Conservation (phyloP, 202 grass and related monocot species). For the Carex arenaria region DNA sequence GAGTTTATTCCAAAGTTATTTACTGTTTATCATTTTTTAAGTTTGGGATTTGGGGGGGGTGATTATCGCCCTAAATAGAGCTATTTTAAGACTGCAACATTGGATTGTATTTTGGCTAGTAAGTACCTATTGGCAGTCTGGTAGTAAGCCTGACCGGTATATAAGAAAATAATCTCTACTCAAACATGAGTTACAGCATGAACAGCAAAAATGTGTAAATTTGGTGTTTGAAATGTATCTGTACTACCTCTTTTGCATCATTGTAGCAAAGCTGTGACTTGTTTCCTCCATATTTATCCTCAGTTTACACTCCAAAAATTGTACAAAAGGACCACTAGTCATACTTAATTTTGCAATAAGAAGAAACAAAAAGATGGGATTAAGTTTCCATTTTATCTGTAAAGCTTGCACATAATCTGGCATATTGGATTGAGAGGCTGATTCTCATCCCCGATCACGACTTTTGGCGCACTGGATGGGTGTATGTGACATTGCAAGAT, state of each 20-base stretch:
- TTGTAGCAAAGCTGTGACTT: background rate
- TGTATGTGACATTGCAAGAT: conserved; percentile 60
- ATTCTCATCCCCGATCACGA: conserved; percentile 33
- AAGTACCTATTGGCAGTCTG: background rate
- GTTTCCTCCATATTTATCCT: background rate
- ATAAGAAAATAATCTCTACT: background rate
- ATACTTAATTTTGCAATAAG: background rate
- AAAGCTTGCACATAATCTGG: conserved; percentile 51
- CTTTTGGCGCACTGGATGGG: conserved; percentile 67
- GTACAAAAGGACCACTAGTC: background rate
- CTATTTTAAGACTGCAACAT: background rate
- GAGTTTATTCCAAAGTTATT: background rate
- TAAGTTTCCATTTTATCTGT: conserved; percentile 16
- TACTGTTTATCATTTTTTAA: background rate
- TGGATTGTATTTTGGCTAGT: background rate
- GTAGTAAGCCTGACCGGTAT: background rate
- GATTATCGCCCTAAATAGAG: background rate
- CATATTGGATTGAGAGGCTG: conserved; percentile 63
- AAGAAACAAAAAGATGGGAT: background rate
- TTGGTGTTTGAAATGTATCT: background rate
- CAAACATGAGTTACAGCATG: background rate
- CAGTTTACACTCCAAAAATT: background rate
- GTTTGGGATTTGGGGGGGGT: background rate
- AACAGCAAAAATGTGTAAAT: background rate
- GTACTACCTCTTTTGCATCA: background rate